Evolutionary conservation across 805 yeast species (phyloP).

Genomic region (Yamadazyma scolyti): DNA sequence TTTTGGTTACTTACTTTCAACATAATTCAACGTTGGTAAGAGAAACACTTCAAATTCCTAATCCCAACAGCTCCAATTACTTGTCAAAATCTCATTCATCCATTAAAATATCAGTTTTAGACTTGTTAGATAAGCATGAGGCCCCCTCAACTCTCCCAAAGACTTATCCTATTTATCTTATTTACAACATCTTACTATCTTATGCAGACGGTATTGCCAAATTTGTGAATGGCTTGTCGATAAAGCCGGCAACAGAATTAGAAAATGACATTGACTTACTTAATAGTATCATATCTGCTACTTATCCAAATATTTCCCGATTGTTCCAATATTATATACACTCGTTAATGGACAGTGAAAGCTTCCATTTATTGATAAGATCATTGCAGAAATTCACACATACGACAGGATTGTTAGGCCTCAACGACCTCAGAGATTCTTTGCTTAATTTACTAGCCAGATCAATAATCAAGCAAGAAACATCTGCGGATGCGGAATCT

Average conservation of each 20-base stretch:
- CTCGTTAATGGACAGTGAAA: constrained; percentile 65
- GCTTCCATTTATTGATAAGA: constrained; percentile 64
- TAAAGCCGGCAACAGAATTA: constrained; percentile 14
- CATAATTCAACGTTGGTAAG: constrained; percentile 16
- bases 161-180: constrained; percentile 56
- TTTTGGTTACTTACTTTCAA: constrained; percentile 19
- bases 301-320: constrained; percentile 21
- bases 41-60: constrained; percentile 15
- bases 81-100: constrained; percentile 43
- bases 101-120: constrained; percentile 57
- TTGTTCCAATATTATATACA: constrained; percentile 47
- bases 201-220: constrained; percentile 69
- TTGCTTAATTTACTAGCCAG: constrained; percentile 24
- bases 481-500: too few relatives aligned
- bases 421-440: constrained; percentile 55
- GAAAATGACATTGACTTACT: constrained; percentile 30
- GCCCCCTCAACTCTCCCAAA: constrained; percentile 63
- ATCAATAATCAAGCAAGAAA: constrained; percentile 19
- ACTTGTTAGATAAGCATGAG: constrained; percentile 74
- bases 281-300: constrained; percentile 26
- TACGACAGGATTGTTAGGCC: constrained; percentile 71
- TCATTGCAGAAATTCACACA: constrained; percentile 80
- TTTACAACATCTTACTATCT: constrained; percentile 48
- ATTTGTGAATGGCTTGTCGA: constrained; percentile 42
- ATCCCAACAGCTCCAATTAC: constrained; percentile 1